These are phyloP conservation scores for Melanogaster broomeanus DNA, from an alignment of 768 basidiomycete species.

Conservation along the genomic window DNA sequence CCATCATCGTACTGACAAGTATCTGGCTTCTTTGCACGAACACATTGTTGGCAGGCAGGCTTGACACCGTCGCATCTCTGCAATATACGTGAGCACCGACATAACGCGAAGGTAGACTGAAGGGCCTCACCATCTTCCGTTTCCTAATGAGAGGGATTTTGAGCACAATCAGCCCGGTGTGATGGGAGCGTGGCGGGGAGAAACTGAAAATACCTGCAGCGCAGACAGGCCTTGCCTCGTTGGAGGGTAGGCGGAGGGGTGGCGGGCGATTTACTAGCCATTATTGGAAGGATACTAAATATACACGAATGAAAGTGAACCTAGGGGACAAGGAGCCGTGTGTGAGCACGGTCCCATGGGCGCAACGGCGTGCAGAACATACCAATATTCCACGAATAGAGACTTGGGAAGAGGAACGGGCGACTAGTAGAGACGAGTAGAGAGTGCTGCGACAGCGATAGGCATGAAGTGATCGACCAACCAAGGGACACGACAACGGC, in stretches of 20 bases:
- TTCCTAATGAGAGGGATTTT: slow-evolving; percentile 44
- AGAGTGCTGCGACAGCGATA: slow-evolving; percentile 27
- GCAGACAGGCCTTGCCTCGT: slow-evolving; percentile 69
- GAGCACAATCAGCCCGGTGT: slow-evolving; percentile 15
- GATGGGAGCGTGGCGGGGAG: background rate
- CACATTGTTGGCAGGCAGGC: slow-evolving; percentile 79
- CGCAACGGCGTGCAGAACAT: background rate
- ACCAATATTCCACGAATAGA: slow-evolving; percentile 9
- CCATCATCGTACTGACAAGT: slow-evolving; percentile 83
- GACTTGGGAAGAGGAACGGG: background rate
- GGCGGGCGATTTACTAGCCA: slow-evolving; percentile 33
- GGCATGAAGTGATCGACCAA: slow-evolving; percentile 23
- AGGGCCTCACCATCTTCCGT: slow-evolving; percentile 60
- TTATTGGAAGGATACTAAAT: slow-evolving; percentile 39
- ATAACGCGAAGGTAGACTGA: background rate
- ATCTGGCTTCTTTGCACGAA: slow-evolving; percentile 74
- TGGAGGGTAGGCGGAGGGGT: slow-evolving; percentile 48
- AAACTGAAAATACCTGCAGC: slow-evolving; percentile 57
- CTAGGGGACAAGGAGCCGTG: slow-evolving; percentile 13
- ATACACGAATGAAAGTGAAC: slow-evolving; percentile 29
- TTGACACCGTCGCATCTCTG: slow-evolving; percentile 79
- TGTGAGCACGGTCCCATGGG: background rate
- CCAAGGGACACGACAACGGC: slow-evolving; percentile 1
- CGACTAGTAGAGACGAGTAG: slow-evolving; percentile 15
- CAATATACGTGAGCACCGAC: slow-evolving; percentile 13